These are phyloP conservation scores for Flagelloscypha sp. DNA, from an alignment of 768 basidiomycete genomes.

Conservation along the genomic window DNA sequence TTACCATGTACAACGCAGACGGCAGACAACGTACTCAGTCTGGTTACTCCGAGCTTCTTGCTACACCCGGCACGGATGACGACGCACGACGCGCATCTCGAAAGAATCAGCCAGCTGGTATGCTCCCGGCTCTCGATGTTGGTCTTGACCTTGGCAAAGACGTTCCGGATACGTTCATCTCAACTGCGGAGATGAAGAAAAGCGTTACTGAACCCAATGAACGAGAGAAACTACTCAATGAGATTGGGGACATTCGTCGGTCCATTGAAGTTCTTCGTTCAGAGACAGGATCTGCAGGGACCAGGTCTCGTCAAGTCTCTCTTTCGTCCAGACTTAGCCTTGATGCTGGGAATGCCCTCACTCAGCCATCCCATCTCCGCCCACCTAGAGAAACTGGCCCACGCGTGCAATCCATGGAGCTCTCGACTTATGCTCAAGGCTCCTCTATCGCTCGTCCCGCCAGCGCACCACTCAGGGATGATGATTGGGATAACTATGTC, in stretches of 20 bases:
- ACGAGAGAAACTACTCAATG: constrained; percentile 64
- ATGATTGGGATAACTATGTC: constrained; percentile 85
- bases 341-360: constrained; percentile 48
- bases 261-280: constrained; percentile 72
- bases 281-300: constrained; percentile 51
- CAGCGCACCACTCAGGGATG: constrained; percentile 63
- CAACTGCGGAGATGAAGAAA: constrained; percentile 42
- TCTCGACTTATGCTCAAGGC: constrained; percentile 41
- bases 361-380: constrained; percentile 49
- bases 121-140: constrained; percentile 65
- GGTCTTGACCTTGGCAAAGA: constrained; percentile 68
- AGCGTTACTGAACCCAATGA: constrained; percentile 51
- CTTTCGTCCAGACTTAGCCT: constrained; percentile 59
- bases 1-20: constrained; percentile 39
- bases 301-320: constrained; percentile 54
- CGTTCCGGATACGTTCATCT: constrained; percentile 64
- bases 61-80: constrained; percentile 52
- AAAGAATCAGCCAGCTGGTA: constrained; percentile 43
- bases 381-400: constrained; percentile 65
- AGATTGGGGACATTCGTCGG: constrained; percentile 72
- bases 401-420: constrained; percentile 69
- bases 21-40: constrained; percentile 54
- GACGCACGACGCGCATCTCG: constrained; percentile 46
- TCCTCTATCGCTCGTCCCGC: constrained; percentile 60
- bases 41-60: constrained; percentile 67